Evolutionary conservation across 2,329 filamentous ascomycete genomes (phyloP), one percentile per base, ranked within the genome.

Genomic region (Neodidymelliopsis sp.): DNA sequence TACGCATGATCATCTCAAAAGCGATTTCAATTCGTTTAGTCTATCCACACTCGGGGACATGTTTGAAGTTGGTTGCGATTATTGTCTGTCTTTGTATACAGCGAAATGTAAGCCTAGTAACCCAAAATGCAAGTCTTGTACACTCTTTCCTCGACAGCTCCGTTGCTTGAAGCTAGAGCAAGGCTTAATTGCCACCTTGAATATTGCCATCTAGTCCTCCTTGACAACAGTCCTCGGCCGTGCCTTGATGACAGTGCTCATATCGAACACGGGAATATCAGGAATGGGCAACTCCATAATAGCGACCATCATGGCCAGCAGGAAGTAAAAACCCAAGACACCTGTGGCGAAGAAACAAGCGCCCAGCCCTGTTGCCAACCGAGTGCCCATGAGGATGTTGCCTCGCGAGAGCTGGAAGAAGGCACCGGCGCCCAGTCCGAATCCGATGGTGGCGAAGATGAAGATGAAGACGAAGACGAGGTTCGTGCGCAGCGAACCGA

Each of bases 201-300:
- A 29, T n/a, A 23, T n/a, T n/a, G n/a, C n/a, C 23, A 13, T 16
- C 34, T 51, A 55, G 10, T 58, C 49, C 24, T 58, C 36, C 42
- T 58, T 58, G n/a, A 40, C 2, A 2, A 47, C 42, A 18, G 29
- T 42, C 31, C 53, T 46, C 12, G 13, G 15, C 34, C 18, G 41
- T 3, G 56, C 18, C 49, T 52, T 59, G 25, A 56, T 42, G 10
- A 59, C 41, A 8, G 47, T 59, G 31, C 56, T 59, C 29, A 59
- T 43, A 19, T 59, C 53, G 28, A 47, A 49, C 2, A 53, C 40
- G 1, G 56, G 56, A 8, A 54, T 41, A 29, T 56, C 53, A 1
- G 56, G 50, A 4, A 56, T 49, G 4, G 53, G 53, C 18, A 59
- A n/a, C 35, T 59, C 56, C 50, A 57, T 56, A 8, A 59, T 59